Evolutionary conservation across 140 eudicot species (phyloP).

Genomic region (Bidens hawaiensis): DNA sequence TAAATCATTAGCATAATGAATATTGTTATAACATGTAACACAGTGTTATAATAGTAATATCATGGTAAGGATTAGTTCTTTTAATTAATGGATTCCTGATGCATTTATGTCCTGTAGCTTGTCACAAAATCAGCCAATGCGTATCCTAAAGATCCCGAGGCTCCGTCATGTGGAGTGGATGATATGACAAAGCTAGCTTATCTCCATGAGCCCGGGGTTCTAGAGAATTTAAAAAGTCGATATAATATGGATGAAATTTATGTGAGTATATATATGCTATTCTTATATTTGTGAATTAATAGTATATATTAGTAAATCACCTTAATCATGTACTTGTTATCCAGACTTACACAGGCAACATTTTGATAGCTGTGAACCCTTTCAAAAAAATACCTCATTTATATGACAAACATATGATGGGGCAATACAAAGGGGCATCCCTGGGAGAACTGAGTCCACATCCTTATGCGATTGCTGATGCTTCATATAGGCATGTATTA

Average conservation of each 20-base stretch:
- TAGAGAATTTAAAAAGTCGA: slow-evolving; percentile 71
- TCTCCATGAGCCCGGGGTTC: slow-evolving; percentile 95
- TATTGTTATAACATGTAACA: too few species aligned
- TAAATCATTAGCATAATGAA: too few species aligned
- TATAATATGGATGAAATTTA: slow-evolving; percentile 76
- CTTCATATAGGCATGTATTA: slow-evolving; percentile 80
- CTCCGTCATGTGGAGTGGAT: slow-evolving; percentile 78
- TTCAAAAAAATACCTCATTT: slow-evolving; percentile 77
- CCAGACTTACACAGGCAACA: slow-evolving; percentile 93
- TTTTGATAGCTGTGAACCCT: slow-evolving; percentile 95
- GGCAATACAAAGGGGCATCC: slow-evolving; percentile 66
- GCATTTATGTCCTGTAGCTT: slow-evolving; percentile 37
- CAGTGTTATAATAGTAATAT: slow-evolving; percentile 7
- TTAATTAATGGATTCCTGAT: slow-evolving; percentile 14
- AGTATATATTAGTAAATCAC: neutral
- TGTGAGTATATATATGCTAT: slow-evolving; percentile 56
- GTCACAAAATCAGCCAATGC: slow-evolving; percentile 37
- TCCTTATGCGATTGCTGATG: slow-evolving; percentile 93
- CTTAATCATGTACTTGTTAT: slow-evolving; percentile 20
- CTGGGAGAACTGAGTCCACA: slow-evolving; percentile 89
- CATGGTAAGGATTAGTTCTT: neutral
- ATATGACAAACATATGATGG: slow-evolving; percentile 74
- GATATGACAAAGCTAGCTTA: slow-evolving; percentile 96
- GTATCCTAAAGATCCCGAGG: slow-evolving; percentile 80
- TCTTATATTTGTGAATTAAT: too few species aligned